Evolutionary conservation across 2,329 filamentous ascomycete species (phyloP), one percentile per base, ranked within the genome.

Genomic region (Sphaerulina musiva): DNA sequence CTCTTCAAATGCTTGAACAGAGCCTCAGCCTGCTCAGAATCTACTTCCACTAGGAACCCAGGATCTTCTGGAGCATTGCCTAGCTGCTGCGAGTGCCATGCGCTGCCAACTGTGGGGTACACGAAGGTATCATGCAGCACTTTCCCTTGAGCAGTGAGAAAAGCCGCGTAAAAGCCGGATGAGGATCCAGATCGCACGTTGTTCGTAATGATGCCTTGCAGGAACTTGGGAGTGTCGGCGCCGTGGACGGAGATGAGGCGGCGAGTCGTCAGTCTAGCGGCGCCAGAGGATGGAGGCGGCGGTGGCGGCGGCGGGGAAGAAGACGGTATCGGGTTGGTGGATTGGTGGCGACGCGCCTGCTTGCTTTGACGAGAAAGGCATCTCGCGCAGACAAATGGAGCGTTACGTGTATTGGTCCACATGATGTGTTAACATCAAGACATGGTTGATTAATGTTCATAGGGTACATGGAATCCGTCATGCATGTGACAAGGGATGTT

Each of bases 81-180:
- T 17, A 29, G 31, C 48, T 60, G 54, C 34, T 63, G 60, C 43
- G 57, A 58, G 42, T 69, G 65, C 64, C 64, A 68, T 34, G 52
- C 48, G 7, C 68, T 64, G 17, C 67, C 66, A 44, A 72, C 66
- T 59, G 81, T 73, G 0, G 84, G 85, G 75, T 95, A 96, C 46
- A 98, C 78, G 70, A 97, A 95, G 49, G 90, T 86, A 73, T 98
- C 93, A 74, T 92, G 82, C 42, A 96, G 75, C 8, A 98, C 80
- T 54, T 91, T 82, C 41, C 93, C 93, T 34, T 72, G 71, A 6
- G 92, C 89, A 62, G 87, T 95, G 41, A 98, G 77, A 66, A 98
- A 95, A 0, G 84, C 89, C 6, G 86, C 79, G 72, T 95, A 97
- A 69, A 86, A 84, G 3, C 83, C 85, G 0, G 74, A 72, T 3